These are phyloP conservation scores for Rhodotorula sp. DNA, from an alignment of 1,284 basidiomycete species.

Conservation along the genomic window DNA sequence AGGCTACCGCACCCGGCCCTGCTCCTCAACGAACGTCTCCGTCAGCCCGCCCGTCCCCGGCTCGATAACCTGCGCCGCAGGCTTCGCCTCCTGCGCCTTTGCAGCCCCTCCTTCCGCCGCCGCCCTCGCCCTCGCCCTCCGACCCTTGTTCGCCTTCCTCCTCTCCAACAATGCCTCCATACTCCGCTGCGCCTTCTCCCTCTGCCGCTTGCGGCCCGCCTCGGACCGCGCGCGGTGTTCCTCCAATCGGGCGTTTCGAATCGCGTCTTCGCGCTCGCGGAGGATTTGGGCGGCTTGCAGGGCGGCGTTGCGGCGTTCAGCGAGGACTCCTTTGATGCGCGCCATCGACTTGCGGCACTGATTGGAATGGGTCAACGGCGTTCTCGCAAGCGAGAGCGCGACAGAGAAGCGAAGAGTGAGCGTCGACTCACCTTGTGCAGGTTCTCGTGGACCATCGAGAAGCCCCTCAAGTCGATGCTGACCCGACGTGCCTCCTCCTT, in stretches of 20 bases:
- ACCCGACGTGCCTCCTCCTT: conserved; percentile 68
- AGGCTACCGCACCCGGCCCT: too few species aligned
- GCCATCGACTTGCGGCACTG: conserved; percentile 96
- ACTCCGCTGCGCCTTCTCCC: too few species aligned
- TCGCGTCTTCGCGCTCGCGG: conserved; percentile 15
- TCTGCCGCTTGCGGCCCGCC: background rate
- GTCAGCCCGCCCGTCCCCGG: too few species aligned
- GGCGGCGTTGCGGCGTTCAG: conserved; percentile 84
- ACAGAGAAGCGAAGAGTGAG: background rate
- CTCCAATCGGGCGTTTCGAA: conserved; percentile 12
- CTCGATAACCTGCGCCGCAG: too few species aligned
- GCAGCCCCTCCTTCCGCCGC: too few species aligned
- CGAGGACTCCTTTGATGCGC: conserved; percentile 87
- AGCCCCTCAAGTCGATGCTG: conserved; percentile 50
- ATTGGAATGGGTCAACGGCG: too few species aligned
- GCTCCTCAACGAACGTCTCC: too few species aligned
- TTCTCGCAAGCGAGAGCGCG: background rate
- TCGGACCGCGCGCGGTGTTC: conserved; percentile 11
- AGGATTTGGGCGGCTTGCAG: conserved; percentile 59
- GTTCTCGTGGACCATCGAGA: conserved; percentile 29
- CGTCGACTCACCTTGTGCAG: conserved; percentile 25
- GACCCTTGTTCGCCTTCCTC: too few species aligned
- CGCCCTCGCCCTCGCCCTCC: too few species aligned
- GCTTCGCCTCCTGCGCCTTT: too few species aligned
- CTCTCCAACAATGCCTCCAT: too few species aligned